Evolutionary conservation across 768 basidiomycete species (phyloP).

Genomic region (Boletus sp.): DNA sequence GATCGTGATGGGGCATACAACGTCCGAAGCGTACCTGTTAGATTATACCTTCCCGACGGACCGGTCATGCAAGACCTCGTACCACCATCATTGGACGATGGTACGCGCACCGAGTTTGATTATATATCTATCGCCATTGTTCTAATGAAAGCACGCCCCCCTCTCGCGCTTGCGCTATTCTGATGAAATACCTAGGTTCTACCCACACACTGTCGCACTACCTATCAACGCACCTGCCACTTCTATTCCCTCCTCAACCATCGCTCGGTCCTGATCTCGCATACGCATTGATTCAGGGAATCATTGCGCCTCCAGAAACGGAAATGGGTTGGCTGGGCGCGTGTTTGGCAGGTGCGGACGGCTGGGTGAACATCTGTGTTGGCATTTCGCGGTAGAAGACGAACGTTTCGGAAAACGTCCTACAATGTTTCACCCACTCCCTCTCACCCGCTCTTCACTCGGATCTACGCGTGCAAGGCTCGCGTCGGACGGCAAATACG

Average conservation of each 20-base stretch:
- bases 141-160: neutral
- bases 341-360: conserved; percentile 89
- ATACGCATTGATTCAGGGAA: conserved; percentile 81
- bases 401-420: neutral
- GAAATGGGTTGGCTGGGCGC: conserved; percentile 95
- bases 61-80: conserved; percentile 90
- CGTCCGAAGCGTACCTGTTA: conserved; percentile 83
- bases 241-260: conserved; percentile 64
- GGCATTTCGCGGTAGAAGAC: conserved; percentile 42
- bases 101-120: conserved; percentile 40
- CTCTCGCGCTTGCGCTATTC: neutral
- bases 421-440: neutral
- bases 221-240: conserved; percentile 70
- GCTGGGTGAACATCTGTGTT: conserved; percentile 90
- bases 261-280: conserved; percentile 53
- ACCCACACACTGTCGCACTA: conserved; percentile 67
- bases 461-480: neutral
- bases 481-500: neutral
- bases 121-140: neutral
- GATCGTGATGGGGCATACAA: conserved; percentile 85
- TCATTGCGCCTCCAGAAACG: conserved; percentile 74
- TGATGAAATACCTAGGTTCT: conserved; percentile 46
- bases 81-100: conserved; percentile 73
- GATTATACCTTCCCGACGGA: conserved; percentile 86
- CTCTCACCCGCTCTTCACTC: neutral